These are phyloP conservation scores for Daldinia decipiens DNA, from an alignment of 495 filamentous ascomycete species.

Conservation along the genomic window DNA sequence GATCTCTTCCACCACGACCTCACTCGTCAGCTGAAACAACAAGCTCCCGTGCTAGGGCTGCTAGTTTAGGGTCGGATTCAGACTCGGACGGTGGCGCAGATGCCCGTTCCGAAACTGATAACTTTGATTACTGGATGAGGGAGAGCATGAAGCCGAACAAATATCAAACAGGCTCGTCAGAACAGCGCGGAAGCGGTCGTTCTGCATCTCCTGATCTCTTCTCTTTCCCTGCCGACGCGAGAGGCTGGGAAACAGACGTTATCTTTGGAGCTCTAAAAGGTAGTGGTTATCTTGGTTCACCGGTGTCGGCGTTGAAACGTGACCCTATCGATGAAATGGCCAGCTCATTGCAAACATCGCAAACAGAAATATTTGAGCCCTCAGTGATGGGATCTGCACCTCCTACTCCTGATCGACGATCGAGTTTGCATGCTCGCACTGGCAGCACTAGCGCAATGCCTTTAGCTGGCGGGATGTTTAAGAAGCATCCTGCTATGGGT, in stretches of 20 bases:
- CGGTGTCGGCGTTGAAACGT: constrained; percentile 47
- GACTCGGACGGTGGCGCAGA: constrained; percentile 49
- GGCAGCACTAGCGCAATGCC: constrained; percentile 40
- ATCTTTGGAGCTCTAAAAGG: constrained; percentile 56
- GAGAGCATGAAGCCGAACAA: constrained; percentile 54
- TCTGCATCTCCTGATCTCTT: constrained; percentile 58
- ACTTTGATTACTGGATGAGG: constrained; percentile 57
- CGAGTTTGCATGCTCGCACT: constrained; percentile 55
- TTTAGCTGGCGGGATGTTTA: constrained; percentile 38
- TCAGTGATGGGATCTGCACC: constrained; percentile 37
- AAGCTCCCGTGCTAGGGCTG: constrained; percentile 47
- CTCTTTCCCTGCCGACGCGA: constrained; percentile 52
- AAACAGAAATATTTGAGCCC: constrained; percentile 42
- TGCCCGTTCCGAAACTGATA: constrained; percentile 51
- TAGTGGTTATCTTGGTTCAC: constrained; percentile 49
- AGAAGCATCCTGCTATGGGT: constrained; percentile 42
- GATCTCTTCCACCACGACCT: constrained; percentile 44
- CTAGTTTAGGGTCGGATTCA: constrained; percentile 51
- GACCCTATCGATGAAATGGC: constrained; percentile 53
- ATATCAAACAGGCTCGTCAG: constrained; percentile 43
- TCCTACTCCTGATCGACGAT: constrained; percentile 55
- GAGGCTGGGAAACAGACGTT: constrained; percentile 55
- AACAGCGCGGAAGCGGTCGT: constrained; percentile 33
- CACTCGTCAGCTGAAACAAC: constrained; percentile 49
- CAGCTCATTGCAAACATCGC: constrained; percentile 47